Evolutionary conservation across 225 moss, liverwort and hornwort genomes (phyloP).

Genomic region (Polytrichum commune): DNA sequence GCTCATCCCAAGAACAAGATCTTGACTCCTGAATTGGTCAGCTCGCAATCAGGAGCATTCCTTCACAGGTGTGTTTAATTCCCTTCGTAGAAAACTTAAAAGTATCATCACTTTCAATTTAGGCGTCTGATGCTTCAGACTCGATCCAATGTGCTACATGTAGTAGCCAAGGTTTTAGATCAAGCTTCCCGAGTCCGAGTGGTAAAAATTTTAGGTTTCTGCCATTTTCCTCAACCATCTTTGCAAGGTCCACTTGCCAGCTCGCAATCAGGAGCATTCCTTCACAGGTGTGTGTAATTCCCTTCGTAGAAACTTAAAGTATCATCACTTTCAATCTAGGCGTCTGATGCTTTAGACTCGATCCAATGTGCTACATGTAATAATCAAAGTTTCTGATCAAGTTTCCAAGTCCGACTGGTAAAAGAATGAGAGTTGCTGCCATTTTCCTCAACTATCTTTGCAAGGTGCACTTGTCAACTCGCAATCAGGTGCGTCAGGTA

Average conservation of each 20-base stretch:
- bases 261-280: background rate
- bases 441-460: no score
- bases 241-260: no score
- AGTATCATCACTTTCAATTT: background rate
- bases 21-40: conserved; percentile 49
- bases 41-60: conserved; percentile 45
- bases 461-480: background rate
- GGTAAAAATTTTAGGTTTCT: background rate
- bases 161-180: no score
- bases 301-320: background rate
- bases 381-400: no score
- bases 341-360: background rate
- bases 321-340: no score
- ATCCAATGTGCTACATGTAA: background rate
- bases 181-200: no score
- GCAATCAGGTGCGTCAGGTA: background rate
- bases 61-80: conserved; percentile 45
- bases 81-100: background rate
- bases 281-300: background rate
- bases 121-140: background rate
- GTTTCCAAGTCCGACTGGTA: no score
- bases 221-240: no score
- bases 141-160: background rate
- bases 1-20: conserved; percentile 46
- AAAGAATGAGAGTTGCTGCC: background rate